These are phyloP conservation scores for Fraxinus floribunda DNA, from an alignment of 305 asterid species.

Conservation along the genomic window DNA sequence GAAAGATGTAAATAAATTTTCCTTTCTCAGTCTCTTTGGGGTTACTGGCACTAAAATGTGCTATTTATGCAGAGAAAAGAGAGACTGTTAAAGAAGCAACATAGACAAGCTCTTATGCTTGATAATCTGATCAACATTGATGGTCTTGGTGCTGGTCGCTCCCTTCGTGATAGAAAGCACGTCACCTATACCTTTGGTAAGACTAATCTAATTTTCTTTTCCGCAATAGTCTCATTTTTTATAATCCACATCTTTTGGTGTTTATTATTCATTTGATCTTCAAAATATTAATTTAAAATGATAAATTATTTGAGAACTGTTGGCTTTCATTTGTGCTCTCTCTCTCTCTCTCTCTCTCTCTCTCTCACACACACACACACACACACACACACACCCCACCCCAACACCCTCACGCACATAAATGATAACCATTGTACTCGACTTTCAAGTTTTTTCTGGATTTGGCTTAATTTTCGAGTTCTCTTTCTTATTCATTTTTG, in stretches of 20 bases:
- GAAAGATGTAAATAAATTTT: neutral
- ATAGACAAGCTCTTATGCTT: conserved; percentile 91
- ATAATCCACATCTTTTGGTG: neutral
- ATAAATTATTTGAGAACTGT: neutral
- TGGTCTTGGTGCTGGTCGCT: conserved; percentile 76
- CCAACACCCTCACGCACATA: neutral
- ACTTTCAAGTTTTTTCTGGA: neutral
- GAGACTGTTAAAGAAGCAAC: conserved; percentile 83
- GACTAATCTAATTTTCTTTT: conserved; percentile 16
- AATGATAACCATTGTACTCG: neutral
- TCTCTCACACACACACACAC: too few relatives aligned
- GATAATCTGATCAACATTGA: conserved; percentile 71
- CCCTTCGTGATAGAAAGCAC: conserved; percentile 95
- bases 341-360: neutral
- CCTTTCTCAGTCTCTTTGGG: conserved; percentile 13
- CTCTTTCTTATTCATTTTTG: neutral
- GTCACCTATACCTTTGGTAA: conserved; percentile 93
- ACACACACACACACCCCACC: too few relatives aligned
- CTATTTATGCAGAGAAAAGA: conserved; percentile 72
- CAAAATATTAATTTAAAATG: neutral
- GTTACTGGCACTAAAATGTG: conserved; percentile 24
- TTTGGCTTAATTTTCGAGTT: neutral
- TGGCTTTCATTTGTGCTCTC: neutral
- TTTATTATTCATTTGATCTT: neutral
- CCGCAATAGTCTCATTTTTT: neutral